These are phyloP conservation scores for Cutaneotrichosporon arboriforme DNA, from an alignment of 1,284 basidiomycete genomes.

Conservation along the genomic window DNA sequence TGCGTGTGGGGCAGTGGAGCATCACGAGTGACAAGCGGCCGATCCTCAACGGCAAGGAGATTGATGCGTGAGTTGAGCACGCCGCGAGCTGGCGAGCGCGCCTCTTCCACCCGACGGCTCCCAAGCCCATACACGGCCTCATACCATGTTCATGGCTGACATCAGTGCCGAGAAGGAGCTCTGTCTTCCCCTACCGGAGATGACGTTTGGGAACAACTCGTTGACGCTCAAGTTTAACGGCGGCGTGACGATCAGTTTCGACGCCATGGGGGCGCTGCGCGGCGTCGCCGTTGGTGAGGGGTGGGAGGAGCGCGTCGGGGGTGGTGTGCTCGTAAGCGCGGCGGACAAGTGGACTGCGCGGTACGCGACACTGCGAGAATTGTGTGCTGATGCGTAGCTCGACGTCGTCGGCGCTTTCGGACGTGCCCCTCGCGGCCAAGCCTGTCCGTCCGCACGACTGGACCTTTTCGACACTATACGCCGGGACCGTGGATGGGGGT, in stretches of 20 bases:
- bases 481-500: constrained; percentile 56
- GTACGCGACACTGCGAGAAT: constrained; percentile 46
- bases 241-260: constrained; percentile 65
- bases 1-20: constrained; percentile 46
- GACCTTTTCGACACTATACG: constrained; percentile 91
- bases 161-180: constrained; percentile 65
- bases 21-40: constrained; percentile 47
- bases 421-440: constrained; percentile 68
- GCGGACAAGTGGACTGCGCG: constrained; percentile 89
- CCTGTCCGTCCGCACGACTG: constrained; percentile 89
- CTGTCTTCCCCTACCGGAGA: constrained; percentile 80
- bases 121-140: neutral
- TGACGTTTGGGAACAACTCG: constrained; percentile 88
- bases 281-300: constrained; percentile 68
- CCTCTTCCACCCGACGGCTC: neutral
- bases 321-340: constrained; percentile 87
- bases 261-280: constrained; percentile 63
- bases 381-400: constrained; percentile 9
- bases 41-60: constrained; percentile 51
- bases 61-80: constrained; percentile 50
- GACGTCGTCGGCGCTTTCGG: constrained; percentile 18
- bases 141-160: neutral
- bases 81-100: neutral
- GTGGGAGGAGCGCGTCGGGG: constrained; percentile 66
- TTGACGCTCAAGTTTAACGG: constrained; percentile 54